Evolutionary conservation across 768 basidiomycete genomes (phyloP).

Genomic region (Lentinula detonsa): DNA sequence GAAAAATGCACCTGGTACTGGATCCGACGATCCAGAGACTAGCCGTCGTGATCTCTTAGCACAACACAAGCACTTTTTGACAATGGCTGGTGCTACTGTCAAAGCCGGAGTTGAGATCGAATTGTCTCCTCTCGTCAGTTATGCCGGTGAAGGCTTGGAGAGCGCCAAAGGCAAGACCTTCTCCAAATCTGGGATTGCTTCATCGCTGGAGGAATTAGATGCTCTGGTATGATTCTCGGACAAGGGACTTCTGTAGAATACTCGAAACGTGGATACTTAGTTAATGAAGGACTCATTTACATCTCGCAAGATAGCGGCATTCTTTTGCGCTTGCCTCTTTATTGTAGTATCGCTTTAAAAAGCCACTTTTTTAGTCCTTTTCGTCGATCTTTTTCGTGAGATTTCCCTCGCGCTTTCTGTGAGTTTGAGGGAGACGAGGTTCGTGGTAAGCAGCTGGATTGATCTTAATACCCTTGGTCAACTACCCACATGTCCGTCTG

Average conservation of each 20-base stretch:
- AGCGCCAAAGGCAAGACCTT: conserved; percentile 72
- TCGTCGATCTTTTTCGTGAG: neutral
- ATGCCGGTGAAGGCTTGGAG: conserved; percentile 89
- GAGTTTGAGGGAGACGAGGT: neutral
- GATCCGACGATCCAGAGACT: conserved; percentile 85
- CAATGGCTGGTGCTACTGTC: conserved; percentile 69
- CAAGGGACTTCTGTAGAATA: neutral
- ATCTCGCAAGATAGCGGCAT: neutral
- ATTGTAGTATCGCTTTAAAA: neutral
- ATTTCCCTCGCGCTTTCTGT: conserved; percentile 8
- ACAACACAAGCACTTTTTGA: conserved; percentile 84
- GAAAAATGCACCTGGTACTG: conserved; percentile 95
- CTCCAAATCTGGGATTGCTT: conserved; percentile 67
- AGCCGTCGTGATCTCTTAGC: conserved; percentile 84
- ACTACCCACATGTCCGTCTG: conserved; percentile 29
- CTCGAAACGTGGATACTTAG: neutral
- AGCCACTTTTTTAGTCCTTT: conserved; percentile 7
- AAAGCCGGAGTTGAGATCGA: conserved; percentile 80
- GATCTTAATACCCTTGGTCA: conserved; percentile 18
- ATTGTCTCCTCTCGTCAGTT: conserved; percentile 81
- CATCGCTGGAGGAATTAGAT: conserved; percentile 64
- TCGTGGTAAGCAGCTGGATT: neutral
- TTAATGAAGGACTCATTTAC: neutral
- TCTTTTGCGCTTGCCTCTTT: neutral
- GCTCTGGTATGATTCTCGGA: conserved; percentile 40